Conservation (phyloP, 306 rosid species). For the Hippophae gyantsensis region DNA sequence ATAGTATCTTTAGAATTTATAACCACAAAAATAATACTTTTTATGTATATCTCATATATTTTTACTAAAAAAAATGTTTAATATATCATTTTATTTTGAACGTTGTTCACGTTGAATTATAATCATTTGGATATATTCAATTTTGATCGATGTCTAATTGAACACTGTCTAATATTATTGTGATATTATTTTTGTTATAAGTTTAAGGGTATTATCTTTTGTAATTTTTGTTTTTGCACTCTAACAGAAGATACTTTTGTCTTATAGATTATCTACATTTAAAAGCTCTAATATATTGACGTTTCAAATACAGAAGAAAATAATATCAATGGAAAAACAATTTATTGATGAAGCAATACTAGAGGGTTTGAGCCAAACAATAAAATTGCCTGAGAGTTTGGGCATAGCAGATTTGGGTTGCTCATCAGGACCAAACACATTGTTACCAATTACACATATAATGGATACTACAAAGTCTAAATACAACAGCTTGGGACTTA, state of each 20-base stretch:
- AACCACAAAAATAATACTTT: too few species aligned
- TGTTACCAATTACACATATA: constrained; percentile 35
- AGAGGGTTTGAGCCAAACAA: constrained; percentile 18
- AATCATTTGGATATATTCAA: too few species aligned
- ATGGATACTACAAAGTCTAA: constrained; percentile 22
- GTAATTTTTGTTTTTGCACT: too few species aligned
- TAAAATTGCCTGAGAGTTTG: constrained; percentile 26
- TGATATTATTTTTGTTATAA: too few species aligned
- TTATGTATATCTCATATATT: too few species aligned
- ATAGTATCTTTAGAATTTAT: too few species aligned
- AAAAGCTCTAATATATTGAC: neutral
- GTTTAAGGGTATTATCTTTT: too few species aligned
- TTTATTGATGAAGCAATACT: constrained; percentile 35
- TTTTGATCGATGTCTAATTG: too few species aligned
- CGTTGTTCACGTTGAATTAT: too few species aligned
- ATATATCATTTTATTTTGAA: too few species aligned
- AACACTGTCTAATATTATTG: too few species aligned
- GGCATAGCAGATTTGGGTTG: constrained; percentile 79
- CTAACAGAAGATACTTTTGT: neutral
- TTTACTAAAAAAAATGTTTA: too few species aligned
- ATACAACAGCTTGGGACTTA: constrained; percentile 7
- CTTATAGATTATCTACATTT: neutral
- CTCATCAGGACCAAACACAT: constrained; percentile 71
- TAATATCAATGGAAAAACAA: constrained; percentile 27
- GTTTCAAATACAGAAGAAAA: constrained; percentile 25